Evolutionary conservation across 2,329 filamentous ascomycete species (phyloP), one percentile per base, ranked within the genome.

Genomic region (Achaetomium macrosporum): DNA sequence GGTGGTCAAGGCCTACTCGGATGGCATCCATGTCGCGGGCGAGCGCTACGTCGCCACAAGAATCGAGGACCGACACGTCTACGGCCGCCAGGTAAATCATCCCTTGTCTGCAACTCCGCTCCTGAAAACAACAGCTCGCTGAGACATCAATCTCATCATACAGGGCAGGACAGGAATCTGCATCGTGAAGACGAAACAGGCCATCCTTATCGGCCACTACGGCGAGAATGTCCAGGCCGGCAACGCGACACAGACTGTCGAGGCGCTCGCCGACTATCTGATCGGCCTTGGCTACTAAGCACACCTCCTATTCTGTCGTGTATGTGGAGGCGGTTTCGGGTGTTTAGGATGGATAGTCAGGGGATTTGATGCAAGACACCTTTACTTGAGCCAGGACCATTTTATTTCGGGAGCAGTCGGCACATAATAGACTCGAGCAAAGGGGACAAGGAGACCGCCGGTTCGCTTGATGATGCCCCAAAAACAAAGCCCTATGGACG

Each of bases 121-220:
- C 49, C n/a, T 39, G 20, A 31, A 40, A 30, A 29, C 12, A 29
- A 20, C 19, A 31, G 35, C 33, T 33, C 25, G 44, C 50, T 53
- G 11, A 47, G 15, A 20, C 33, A 13, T 3, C 46, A 20, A 44
- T 35, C 10, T 10, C 15, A 30, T 2, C 36, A 42, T 42, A 57
- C 59, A 81, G 77, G 90, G 88, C 64, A 88, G 85, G 69, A 82
- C 85, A 68, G 93, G 93, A 61, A 73, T 96, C 65, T 78, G 86
- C 67, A 82, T 93, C 64, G 84, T 85, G 73, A 95, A 95, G 79
- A 95, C 92, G 65, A 85, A 79, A 66, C 86, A 95, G 74, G 89
- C 90, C 63, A 84, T 97, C 69, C 82, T 99, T 68, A 74, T 99
- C 69, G 87, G 83, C 63, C 90, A 96, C 77, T 90, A 97, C 78